phyloP scores from a whole-genome alignment of 371 early-diverging fungal genomes.

The Syncephalis fuscata region DNA sequence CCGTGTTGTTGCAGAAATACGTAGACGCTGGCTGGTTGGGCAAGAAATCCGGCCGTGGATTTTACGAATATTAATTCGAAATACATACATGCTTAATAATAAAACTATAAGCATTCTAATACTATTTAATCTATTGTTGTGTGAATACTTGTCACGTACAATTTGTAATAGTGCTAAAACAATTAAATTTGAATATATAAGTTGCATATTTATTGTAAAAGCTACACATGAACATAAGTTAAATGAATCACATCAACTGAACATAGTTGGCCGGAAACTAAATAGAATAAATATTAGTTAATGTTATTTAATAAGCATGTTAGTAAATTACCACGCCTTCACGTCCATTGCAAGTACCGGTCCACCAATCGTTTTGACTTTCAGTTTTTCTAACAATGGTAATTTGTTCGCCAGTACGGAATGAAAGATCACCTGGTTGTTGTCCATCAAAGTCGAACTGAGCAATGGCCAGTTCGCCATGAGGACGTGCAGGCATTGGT shows the following conservation, averaged over 20 bases:
- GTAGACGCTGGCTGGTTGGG: conserved; percentile 97
- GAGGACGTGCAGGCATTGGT: conserved; percentile 8
- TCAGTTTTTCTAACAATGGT: conserved; percentile 40
- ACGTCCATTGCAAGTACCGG: conserved; percentile 37
- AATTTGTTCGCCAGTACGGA: conserved; percentile 57
- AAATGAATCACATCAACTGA: conserved; percentile 10
- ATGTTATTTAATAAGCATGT: not conserved
- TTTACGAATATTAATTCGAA: conserved; percentile 50
- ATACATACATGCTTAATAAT: no score
- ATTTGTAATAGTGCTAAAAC: no score
- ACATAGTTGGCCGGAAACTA: conserved; percentile 75
- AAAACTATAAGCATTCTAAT: no score
- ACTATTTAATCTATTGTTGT: no score
- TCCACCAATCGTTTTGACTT: conserved; percentile 68
- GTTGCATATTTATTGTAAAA: not conserved
- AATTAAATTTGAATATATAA: no score
- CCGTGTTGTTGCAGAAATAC: conserved; percentile 78
- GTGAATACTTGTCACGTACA: no score
- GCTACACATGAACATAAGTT: not conserved
- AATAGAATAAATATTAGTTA: not conserved
- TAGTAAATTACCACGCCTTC: conserved; percentile 31
- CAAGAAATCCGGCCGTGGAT: conserved; percentile 80
- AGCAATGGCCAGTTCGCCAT: conserved; percentile 28
- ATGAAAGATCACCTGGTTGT: conserved; percentile 50
- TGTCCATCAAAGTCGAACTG: conserved; percentile 52